Percentiles rank a stretch among this genome's conserved stretches.
Conservation (phyloP, 805 yeast genomes). For the Monosporozyma aerobia region DNA sequence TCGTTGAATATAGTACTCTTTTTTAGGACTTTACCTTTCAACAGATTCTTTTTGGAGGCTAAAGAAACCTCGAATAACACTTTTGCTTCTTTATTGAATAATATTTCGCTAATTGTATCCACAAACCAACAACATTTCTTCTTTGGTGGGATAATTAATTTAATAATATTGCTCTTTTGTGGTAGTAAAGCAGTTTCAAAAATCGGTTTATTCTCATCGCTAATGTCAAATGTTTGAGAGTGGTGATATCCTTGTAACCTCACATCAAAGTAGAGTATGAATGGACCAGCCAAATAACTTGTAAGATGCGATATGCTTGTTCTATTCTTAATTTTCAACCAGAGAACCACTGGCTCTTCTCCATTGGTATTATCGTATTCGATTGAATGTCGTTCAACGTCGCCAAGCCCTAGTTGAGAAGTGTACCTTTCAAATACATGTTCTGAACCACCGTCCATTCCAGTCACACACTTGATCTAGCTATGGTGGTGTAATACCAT, state of each 20-base stretch:
- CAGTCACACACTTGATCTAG: not conserved
- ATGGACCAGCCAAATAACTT: constrained; percentile 70
- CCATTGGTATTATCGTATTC: constrained; percentile 17
- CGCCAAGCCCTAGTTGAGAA: constrained; percentile 35
- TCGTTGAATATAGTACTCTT: constrained; percentile 9
- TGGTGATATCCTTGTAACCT: constrained; percentile 45
- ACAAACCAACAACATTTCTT: constrained; percentile 57
- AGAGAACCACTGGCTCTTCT: constrained; percentile 27
- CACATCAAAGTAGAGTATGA: constrained; percentile 60
- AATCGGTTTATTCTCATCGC: constrained; percentile 61
- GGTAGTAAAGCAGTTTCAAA: constrained; percentile 64
- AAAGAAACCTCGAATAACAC: constrained; percentile 54
- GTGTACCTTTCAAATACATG: not conserved
- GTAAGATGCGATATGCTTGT: constrained; percentile 47
- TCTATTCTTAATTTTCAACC: constrained; percentile 51
- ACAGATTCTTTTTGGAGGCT: not conserved
- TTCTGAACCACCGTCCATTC: not conserved
- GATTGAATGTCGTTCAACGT: constrained; percentile 46
- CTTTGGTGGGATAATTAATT: constrained; percentile 53
- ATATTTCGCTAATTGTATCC: constrained; percentile 61
- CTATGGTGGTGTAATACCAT: not conserved
- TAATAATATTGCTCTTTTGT: constrained; percentile 54
- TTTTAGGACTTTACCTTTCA: not conserved
- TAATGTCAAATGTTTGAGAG: constrained; percentile 41
- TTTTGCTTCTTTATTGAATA: constrained; percentile 53